These are phyloP conservation scores for Cutaneotrichosporon cutaneum DNA, from an alignment of 1,284 basidiomycete genomes.

Conservation along the genomic window DNA sequence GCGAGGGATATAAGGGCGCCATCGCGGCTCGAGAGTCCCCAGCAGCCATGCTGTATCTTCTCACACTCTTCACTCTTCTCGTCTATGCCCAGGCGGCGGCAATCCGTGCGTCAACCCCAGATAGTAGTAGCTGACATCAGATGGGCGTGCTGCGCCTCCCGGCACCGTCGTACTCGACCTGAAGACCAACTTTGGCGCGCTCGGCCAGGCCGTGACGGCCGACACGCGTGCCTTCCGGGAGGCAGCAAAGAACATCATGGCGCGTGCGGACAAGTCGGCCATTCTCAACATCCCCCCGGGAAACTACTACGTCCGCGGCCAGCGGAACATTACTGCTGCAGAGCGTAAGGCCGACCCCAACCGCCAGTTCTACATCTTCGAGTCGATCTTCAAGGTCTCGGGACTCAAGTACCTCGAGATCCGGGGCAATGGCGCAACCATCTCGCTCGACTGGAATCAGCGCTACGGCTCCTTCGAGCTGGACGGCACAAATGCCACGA, in stretches of 20 bases:
- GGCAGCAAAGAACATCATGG: not conserved
- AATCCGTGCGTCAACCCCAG: not conserved
- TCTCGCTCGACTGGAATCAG: not conserved
- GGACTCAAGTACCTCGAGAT: not conserved
- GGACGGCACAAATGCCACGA: not conserved
- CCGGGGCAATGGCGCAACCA: not conserved
- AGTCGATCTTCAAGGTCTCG: not conserved
- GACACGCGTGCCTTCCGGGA: not conserved
- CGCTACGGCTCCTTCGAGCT: not conserved
- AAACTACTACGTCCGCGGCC: not conserved
- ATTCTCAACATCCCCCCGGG: not conserved
- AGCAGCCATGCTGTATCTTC: too few species aligned
- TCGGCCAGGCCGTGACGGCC: not conserved
- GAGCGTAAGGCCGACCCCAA: not conserved
- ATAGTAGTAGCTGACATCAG: not conserved
- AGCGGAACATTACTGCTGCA: not conserved
- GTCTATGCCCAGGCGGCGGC: not conserved
- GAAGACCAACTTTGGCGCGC: not conserved
- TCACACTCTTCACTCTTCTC: not conserved
- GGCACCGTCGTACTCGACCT: not conserved
- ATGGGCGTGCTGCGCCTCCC: not conserved
- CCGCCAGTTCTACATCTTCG: not conserved
- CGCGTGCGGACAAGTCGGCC: not conserved
- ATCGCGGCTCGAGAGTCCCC: too few species aligned
- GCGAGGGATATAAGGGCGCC: too few species aligned